Base-by-base conservation (phyloP, 805 yeast species). In the Zygosaccharomyces gambellarensis region DNA sequence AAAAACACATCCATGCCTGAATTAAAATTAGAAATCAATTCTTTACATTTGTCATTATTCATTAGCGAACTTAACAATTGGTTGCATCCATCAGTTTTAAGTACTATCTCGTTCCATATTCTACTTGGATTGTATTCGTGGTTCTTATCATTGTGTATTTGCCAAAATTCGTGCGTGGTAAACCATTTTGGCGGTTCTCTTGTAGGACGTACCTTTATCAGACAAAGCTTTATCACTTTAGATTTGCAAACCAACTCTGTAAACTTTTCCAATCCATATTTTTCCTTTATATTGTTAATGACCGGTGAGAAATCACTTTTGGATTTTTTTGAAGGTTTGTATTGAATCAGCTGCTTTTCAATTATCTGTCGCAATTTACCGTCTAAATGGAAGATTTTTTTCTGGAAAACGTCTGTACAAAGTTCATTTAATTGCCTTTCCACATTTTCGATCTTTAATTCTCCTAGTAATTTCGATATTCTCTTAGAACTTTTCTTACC, bases 11-110 rank as follows among this genome's bases (percentile, higher is more conserved):
- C 71, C 60, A 72, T 64, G 49, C 72, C 70, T 39, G 65, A 59
- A 34, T 70, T 73, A 43, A 74, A 71, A 21, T 67, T 62, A 3
- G 71, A 67, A 46, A 77, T 62, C 25, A 75, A 63, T 19, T 79
- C 78, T 54, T 80, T 72, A n/a, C 75, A 71, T 38, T 76, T 70
- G 34, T 72, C 73, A 53, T 77, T 63, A 47, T 72, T 71, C 46
- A 82, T 64, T 41, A 73, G 58, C 47, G 71, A 73, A 59, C 82
- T 80, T 34, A 59, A 46, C 9, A 64, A 44, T 36, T 60, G 60
- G 21, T 58, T 62, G 9, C 60, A 62, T 12, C 56, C 55, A 5
- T 58, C 58, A 22, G 52, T 56, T 29, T 57, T 57, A 41, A 57
- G 32, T 2, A 66, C 54, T 10, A 62, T 56, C 8, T 66, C 64